These are phyloP conservation scores for Globisporangium mamillatum DNA, from an alignment of 352 stramenopile genomes.

Conservation along the genomic window DNA sequence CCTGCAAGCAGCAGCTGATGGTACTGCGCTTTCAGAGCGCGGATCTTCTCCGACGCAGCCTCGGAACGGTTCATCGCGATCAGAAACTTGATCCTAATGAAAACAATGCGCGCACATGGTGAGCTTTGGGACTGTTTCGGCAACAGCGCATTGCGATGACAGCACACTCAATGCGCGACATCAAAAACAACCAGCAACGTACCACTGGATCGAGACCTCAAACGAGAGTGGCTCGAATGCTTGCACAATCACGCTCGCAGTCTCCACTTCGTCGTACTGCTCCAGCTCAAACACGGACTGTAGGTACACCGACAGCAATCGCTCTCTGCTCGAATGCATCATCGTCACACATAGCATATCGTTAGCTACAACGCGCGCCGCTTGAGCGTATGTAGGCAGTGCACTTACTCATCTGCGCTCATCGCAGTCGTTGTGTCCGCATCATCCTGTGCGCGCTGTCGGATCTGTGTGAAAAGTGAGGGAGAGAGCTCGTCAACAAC, in stretches of 20 bases:
- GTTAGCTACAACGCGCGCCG: background rate
- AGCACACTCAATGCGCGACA: background rate
- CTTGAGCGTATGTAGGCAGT: constrained; percentile 9
- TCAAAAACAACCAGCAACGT: constrained; percentile 8
- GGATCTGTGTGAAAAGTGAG: background rate
- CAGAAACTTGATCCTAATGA: constrained; percentile 53
- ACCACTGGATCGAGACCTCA: constrained; percentile 45
- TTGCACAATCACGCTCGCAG: constrained; percentile 31
- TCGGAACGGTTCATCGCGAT: constrained; percentile 49
- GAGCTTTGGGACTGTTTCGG: background rate
- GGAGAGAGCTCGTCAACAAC: constrained; percentile 2
- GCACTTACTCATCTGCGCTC: constrained; percentile 10
- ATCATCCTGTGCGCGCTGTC: constrained; percentile 10
- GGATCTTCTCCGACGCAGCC: constrained; percentile 30
- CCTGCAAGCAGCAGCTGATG: background rate
- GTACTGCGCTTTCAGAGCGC: constrained; percentile 17
- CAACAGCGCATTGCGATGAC: background rate
- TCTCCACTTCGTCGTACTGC: constrained; percentile 53
- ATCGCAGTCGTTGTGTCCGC: background rate
- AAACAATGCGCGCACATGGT: background rate
- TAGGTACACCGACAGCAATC: constrained; percentile 61
- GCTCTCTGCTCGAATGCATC: constrained; percentile 35
- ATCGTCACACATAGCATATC: background rate
- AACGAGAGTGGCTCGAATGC: constrained; percentile 45
- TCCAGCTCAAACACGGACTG: constrained; percentile 65